A percentile compares a stretch with the other conserved stretches of the same genome.
Evolutionary conservation across 805 yeast species (phyloP).

Genomic region (Metschnikowia henanensis): DNA sequence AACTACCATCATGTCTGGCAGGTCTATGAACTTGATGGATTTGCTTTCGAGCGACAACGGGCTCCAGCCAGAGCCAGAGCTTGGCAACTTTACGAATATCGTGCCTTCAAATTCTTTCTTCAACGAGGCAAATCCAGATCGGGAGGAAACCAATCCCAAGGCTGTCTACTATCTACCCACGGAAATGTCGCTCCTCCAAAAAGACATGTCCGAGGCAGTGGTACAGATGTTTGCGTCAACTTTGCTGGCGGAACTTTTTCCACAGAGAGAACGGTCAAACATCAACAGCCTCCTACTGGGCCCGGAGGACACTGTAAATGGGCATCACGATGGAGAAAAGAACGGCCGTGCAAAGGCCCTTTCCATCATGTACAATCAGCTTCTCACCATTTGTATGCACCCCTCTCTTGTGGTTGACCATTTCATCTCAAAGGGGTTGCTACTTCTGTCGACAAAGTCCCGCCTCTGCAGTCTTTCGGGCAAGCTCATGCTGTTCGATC

Average conservation of each 20-base stretch:
- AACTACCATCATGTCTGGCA: conserved; percentile 7
- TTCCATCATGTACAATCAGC: conserved; percentile 44
- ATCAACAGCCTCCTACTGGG: conserved; percentile 37
- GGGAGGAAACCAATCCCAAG: neutral
- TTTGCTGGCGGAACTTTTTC: conserved; percentile 23
- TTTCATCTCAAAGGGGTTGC: conserved; percentile 67
- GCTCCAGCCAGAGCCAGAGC: conserved; percentile 7
- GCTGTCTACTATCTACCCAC: conserved; percentile 38
- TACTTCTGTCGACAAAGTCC: conserved; percentile 65
- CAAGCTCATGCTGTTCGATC: conserved; percentile 56
- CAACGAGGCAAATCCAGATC: neutral
- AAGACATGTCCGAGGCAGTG: conserved; percentile 33
- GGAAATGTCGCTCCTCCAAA: conserved; percentile 32
- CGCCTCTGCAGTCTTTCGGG: conserved; percentile 54
- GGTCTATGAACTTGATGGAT: conserved; percentile 39
- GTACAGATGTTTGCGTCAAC: conserved; percentile 30
- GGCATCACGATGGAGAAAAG: neutral
- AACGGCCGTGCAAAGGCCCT: conserved; percentile 18
- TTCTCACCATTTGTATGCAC: conserved; percentile 56
- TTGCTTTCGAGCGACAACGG: conserved; percentile 33
- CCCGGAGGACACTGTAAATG: conserved; percentile 12
- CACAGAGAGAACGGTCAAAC: conserved; percentile 29
- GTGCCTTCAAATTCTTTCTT: conserved; percentile 2
- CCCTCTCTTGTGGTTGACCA: conserved; percentile 76
- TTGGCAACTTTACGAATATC: neutral